phyloP scores from a whole-genome alignment of 768 basidiomycete species.

The Tulasnella sp. region DNA sequence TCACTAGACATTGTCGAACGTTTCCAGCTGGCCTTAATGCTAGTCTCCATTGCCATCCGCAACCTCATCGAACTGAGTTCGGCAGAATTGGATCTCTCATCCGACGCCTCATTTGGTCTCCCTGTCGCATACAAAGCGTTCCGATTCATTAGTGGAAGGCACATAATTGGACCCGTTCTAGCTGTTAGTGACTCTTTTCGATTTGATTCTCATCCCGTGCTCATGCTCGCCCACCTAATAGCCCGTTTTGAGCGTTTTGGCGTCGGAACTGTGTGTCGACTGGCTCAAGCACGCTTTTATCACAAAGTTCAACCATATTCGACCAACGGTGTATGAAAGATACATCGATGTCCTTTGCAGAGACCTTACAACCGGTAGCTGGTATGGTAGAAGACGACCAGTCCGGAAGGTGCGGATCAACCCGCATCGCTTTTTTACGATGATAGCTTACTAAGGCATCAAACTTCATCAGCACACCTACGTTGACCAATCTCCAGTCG shows the following conservation, averaged over 20 bases:
- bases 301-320: slow-evolving; percentile 98
- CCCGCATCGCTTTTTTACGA: slow-evolving; percentile 1
- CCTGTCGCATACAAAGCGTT: slow-evolving; percentile 60
- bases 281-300: slow-evolving; percentile 99
- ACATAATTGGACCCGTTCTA: slow-evolving; percentile 80
- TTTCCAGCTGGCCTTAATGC: slow-evolving; percentile 88
- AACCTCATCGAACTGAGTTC: slow-evolving; percentile 94
- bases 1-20: slow-evolving; percentile 89
- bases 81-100: slow-evolving; percentile 70
- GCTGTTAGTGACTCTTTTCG: slow-evolving; percentile 54
- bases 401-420: slow-evolving; percentile 57
- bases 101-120: slow-evolving; percentile 60
- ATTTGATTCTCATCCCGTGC: background rate
- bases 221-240: slow-evolving; percentile 34
- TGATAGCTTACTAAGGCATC: background rate
- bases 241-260: slow-evolving; percentile 88
- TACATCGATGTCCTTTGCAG: slow-evolving; percentile 94
- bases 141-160: slow-evolving; percentile 76
- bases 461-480: slow-evolving; percentile 63
- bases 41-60: slow-evolving; percentile 83
- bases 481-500: slow-evolving; percentile 92
- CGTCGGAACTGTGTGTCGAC: slow-evolving; percentile 91
- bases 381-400: slow-evolving; percentile 55
- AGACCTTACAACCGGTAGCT: slow-evolving; percentile 81
- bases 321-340: slow-evolving; percentile 89